Evolutionary conservation across 108 stramenopile species (phyloP), one percentile per base, ranked within the genome.

Genomic region (Seminavis robusta): DNA sequence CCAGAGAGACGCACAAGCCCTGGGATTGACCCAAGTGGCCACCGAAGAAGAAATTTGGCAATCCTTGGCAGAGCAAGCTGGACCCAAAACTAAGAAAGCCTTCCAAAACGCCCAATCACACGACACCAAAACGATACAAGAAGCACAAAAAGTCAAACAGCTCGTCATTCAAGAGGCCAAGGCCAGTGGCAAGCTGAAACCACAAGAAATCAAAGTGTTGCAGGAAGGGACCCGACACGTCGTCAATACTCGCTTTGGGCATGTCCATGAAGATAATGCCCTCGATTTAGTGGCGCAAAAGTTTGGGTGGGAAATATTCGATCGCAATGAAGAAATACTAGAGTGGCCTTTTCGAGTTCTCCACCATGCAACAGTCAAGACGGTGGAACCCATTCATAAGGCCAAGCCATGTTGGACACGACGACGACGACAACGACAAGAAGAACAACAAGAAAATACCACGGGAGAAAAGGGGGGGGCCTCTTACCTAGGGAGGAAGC

Each of bases 231-330:
- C 71, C 2, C 69, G 76, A 41, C 48, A 73, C 9, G 47, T 61
- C 43, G 67, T 92, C 9, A 51, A 67, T 42, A 92, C 86, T 0
- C 77, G 80, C 17, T 88, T 78, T 59, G 90, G 90, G 1, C 80
- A 61, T 4, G 24, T 24, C 28, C 83, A 86, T 59, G 90, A 92
- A 68, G 60, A 78, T 0, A 56, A 80, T 21, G 86, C 86, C 1
- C 63, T 92, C 77, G 78, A 92, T 67, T 25, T 69, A 49, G 88
- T 81, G 41, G 76, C 85, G 51, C 47, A 59, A 24, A 50, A 69
- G 15, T 69, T 70, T 52, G 86, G 86, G 17, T 85, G 75, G 59
- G 39, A 70, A 28, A 77, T 92, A 8, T 29, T 70, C 20, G 79
- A 80, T 32, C 56, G 90, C 13, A 92, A 92, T 57, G 79, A 53